Evolutionary conservation across 805 yeast species (phyloP).

Genomic region (Metschnikowia lochheadii): DNA sequence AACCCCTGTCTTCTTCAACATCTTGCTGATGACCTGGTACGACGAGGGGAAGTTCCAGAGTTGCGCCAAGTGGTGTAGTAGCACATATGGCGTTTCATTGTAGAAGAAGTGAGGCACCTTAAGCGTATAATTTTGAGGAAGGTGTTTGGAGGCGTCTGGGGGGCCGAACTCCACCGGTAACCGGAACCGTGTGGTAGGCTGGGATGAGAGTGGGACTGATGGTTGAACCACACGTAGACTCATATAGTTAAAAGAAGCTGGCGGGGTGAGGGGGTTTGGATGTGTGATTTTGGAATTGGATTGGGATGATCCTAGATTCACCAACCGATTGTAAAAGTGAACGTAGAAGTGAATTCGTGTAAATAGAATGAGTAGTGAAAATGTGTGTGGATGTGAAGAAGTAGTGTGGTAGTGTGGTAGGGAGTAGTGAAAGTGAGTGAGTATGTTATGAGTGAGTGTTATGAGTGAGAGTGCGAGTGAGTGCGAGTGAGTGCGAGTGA

Average conservation of each 20-base stretch:
- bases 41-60: conserved; percentile 41
- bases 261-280: background rate
- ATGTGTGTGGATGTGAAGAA: no score
- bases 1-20: conserved; percentile 20
- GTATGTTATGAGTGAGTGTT: no score
- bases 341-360: no score
- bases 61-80: conserved; percentile 29
- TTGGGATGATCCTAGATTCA: no score
- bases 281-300: background rate
- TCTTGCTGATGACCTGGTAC: conserved; percentile 33
- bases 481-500: no score
- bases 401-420: no score
- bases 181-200: conserved; percentile 8
- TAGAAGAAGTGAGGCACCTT: conserved; percentile 11
- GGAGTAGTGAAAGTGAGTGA: no score
- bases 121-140: conserved; percentile 6
- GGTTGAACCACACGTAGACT: conserved; percentile 1
- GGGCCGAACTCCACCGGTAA: conserved; percentile 5
- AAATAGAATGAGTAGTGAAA: no score
- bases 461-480: no score
- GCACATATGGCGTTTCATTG: conserved; percentile 18
- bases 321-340: no score
- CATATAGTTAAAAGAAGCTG: background rate
- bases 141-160: conserved; percentile 4
- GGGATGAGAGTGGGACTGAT: background rate